Evolutionary conservation across 345 rosid species (phyloP).

Genomic region (Brassica nigra): DNA sequence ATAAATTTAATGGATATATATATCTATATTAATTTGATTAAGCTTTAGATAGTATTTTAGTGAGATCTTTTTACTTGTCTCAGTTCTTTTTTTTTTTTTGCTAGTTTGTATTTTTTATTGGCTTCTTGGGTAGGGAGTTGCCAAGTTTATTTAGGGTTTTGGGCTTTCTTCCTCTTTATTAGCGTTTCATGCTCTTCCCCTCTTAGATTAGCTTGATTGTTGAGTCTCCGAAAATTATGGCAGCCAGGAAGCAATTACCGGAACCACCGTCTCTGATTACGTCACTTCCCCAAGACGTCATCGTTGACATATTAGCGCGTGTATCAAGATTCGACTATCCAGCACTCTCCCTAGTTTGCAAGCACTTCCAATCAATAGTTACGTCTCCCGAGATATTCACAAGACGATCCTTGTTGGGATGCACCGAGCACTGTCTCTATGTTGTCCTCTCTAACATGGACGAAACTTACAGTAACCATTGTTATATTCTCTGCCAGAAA

Average conservation of each 20-base stretch:
- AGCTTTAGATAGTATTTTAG: too few species aligned
- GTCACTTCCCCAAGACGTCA: neutral
- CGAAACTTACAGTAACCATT: neutral
- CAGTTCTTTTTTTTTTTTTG: too few species aligned
- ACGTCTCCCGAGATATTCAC: neutral
- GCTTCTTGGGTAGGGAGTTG: too few species aligned
- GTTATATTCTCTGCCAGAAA: neutral
- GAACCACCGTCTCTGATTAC: neutral
- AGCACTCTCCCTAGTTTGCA: neutral
- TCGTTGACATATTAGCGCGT: neutral
- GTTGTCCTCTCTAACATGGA: neutral
- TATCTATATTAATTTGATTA: too few species aligned
- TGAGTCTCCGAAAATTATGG: neutral
- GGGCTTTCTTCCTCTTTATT: too few species aligned
- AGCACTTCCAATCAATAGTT: neutral
- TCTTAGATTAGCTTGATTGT: too few species aligned
- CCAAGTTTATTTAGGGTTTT: too few species aligned
- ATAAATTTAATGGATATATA: too few species aligned
- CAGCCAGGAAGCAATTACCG: neutral
- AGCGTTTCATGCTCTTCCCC: neutral
- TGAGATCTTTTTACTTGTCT: too few species aligned
- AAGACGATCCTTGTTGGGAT: neutral
- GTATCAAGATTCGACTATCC: neutral
- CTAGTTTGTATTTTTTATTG: too few species aligned
- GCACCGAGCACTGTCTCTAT: neutral